Evolutionary conservation across 2,329 filamentous ascomycete species (phyloP), one percentile per base, ranked within the genome.

Genomic region (Penicillium sclerotigenum): DNA sequence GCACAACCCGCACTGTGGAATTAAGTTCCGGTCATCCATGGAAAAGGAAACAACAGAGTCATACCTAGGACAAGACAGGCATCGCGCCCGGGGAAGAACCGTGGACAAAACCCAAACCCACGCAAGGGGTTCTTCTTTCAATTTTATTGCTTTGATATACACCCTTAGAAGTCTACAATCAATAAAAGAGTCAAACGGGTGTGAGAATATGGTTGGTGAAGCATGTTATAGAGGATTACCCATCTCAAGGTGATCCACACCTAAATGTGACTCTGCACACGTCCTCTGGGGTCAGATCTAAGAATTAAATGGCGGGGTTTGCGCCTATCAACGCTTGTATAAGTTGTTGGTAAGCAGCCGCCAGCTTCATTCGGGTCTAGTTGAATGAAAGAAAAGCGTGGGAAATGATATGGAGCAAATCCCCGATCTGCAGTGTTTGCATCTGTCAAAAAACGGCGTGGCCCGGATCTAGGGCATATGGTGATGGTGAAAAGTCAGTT

Each of bases 41-140:
- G 55, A 34, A 41, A 43, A 18, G 47, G 0, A 36, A n/a, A 8
- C 10, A 48, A 42, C 50, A 47, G 31, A 45, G 55, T 52, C 33
- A 18, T 41, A 18, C 5, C 46, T 54, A 56, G 14, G 41, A 53
- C 54, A 33, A 52, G 52, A 59, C 28, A 38, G 54, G 59, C 47
- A 60, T 61, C 47, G 59, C 46, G 54, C 54, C 58, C 58, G 55
- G 20, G 37, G 34, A 26, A 49, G 29, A 54, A 52, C 49, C 54
- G 42, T 59, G 50, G 48, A 50, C 16, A 24, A 13, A 33, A 31
- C 1, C 3, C 3, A 24, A 24, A 40, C 13, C 13, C 33, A 3
- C 16, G 16, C 16, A 14, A 33, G 4, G 31, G n/a, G n/a, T n/a
- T n/a, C n/a, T 16, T 34, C 33, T 18, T 16, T 14, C 13, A 33